Evolutionary conservation across 1,284 basidiomycete genomes (phyloP), one percentile per base, ranked within the genome.

Genomic region (Neonothopanus nambi): DNA sequence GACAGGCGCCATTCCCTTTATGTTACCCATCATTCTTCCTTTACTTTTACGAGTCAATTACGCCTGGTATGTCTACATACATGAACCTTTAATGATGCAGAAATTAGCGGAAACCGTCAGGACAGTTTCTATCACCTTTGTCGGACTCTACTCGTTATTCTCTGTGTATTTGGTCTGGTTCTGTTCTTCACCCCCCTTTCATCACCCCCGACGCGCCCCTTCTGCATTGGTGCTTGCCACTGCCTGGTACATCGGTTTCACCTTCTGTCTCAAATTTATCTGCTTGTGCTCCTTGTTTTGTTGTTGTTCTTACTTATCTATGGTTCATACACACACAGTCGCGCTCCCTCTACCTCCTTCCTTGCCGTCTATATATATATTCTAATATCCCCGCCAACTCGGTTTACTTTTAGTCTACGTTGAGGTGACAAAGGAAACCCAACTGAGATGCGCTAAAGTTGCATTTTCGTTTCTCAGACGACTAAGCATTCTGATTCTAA

Each of bases 101-200:
- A 51, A 48, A 23, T 37, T 21, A 40, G 52, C 41, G 52, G 47
- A 51, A 47, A 39, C 17, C 49, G 28, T 40, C 42, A 21, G 48
- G 41, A 55, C 49, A 49, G 40, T 38, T 49, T 28, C 37, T 33
- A 37, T 39, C 47, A 17, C 30, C 23, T 24, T 28, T 47, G 20
- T 33, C 26, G 15, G 21, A 33, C 28, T 47, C 28, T 41, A 54
- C 48, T 38, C 41, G 47, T 44, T 48, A 33, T 42, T 21, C 18
- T 41, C 21, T 26, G 15, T 46, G 43, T 40, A 33, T 15, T 9
- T 24, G 6, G 33, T 33, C 28, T 28, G 43, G 42, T 3, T 38
- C 15, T 36, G 28, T 43, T 43, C 30, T 35, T 41, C n/a, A 33
- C 30, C 37, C 24, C 24, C 17, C 39, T 33, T 24, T 41, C 30